These are phyloP conservation scores for Lunularia cruciata DNA, from an alignment of 225 moss, liverwort and hornwort species.

Conservation along the genomic window DNA sequence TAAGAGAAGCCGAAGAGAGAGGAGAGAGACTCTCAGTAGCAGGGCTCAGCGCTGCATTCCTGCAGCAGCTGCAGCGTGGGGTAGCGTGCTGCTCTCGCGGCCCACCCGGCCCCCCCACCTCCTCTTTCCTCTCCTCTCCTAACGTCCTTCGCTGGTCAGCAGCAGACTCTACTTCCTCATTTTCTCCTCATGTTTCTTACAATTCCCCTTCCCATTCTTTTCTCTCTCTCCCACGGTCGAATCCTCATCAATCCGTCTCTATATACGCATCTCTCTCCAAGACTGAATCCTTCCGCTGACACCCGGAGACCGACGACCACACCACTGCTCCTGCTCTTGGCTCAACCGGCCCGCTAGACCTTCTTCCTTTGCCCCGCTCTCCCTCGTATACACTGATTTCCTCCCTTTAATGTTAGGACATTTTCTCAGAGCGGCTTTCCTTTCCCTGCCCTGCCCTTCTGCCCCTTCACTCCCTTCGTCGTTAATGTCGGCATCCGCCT, in stretches of 20 bases:
- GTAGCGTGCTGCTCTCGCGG: conserved; percentile 5
- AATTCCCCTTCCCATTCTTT: neutral
- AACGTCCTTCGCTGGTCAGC: neutral
- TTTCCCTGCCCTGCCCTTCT: neutral
- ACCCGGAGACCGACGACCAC: neutral
- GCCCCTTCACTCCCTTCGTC: too few species aligned
- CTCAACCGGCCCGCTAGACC: too few species aligned
- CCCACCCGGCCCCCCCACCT: neutral
- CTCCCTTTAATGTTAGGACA: too few species aligned
- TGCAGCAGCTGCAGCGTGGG: conserved; percentile 10
- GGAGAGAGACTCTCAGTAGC: conserved; percentile 10
- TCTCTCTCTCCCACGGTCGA: neutral
- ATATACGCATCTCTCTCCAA: conserved; percentile 4
- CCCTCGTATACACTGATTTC: too few species aligned
- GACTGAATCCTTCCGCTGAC: conserved; percentile 10
- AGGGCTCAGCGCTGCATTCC: neutral
- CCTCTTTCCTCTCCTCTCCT: neutral
- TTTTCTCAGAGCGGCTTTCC: too few species aligned
- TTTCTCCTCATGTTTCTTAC: neutral
- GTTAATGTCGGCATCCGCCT: neutral
- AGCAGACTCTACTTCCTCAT: neutral
- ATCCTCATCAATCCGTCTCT: conserved; percentile 12
- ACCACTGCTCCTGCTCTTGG: neutral
- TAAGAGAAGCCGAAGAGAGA: conserved; percentile 5
- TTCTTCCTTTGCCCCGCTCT: too few species aligned